These are phyloP conservation scores for Suillus luteus DNA, from an alignment of 768 basidiomycete species.

Conservation along the genomic window DNA sequence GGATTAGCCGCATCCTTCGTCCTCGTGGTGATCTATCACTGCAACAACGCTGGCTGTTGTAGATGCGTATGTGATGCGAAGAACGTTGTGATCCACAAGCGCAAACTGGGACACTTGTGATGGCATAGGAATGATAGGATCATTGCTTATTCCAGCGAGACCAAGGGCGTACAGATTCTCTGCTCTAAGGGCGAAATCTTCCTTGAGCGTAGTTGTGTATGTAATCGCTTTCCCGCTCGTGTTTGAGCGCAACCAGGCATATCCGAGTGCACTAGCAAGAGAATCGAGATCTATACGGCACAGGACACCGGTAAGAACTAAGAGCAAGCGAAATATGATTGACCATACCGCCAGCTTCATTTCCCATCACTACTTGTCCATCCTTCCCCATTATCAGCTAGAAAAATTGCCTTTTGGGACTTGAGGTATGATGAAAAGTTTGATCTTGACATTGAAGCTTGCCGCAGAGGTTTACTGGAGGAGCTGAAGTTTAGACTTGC, in stretches of 20 bases:
- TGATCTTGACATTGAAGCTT: constrained; percentile 22
- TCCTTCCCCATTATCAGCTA: constrained; percentile 54
- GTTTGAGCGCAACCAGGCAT: constrained; percentile 68
- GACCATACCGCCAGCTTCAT: constrained; percentile 87
- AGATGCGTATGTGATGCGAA: constrained; percentile 46
- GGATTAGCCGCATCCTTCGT: constrained; percentile 76
- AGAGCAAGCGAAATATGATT: constrained; percentile 3
- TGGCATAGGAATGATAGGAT: constrained; percentile 39
- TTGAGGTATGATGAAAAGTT: constrained; percentile 42
- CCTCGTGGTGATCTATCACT: constrained; percentile 90
- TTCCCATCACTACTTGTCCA: constrained; percentile 92
- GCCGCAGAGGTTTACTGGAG: not conserved
- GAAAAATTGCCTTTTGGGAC: constrained; percentile 59
- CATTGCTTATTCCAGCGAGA: constrained; percentile 32
- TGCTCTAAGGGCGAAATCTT: constrained; percentile 76
- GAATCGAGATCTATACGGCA: constrained; percentile 78
- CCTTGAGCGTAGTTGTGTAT: constrained; percentile 65
- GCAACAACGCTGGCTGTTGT: constrained; percentile 60
- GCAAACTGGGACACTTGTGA: constrained; percentile 56
- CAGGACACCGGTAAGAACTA: constrained; percentile 7
- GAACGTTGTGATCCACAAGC: constrained; percentile 89
- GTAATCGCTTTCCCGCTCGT: constrained; percentile 63
- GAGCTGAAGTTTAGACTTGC: not conserved
- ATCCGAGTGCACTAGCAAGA: constrained; percentile 82
- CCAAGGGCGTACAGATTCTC: not conserved